Base-by-base conservation (phyloP, 768 basidiomycete genomes). In the Russula ochroleuca region DNA sequence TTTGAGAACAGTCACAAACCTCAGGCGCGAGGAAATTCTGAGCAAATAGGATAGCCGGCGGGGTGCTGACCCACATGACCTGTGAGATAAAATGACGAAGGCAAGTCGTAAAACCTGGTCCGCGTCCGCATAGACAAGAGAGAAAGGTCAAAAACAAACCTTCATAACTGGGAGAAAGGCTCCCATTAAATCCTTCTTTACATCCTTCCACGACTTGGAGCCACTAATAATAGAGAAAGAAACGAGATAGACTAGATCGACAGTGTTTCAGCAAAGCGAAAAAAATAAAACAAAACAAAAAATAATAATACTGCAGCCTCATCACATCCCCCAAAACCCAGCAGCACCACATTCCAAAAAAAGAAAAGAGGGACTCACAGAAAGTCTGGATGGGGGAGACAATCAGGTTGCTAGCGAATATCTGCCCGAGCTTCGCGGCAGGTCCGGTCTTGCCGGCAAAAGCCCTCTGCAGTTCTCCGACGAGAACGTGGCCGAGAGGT, bases 211-310 rank as follows among this genome's bases (percentile, higher is more conserved):
- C 10, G 86, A 83, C 67, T 80, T 83, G 19, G 90, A 90, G 41
- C 93, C 93, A 62, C 86, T 86, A 66, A 95, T 93, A 40, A 94
- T 73, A 1, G 93, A 90, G 84, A 92, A 88, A 28, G 85, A 90
- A 0, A 87, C 79, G 37, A 95, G 80, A 73, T 84, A 92, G 5
- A 82, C 91, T 87, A 47, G 25, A 19, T 19, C 3, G 17, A n/a
- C 50, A 51, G 8, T 2, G 17, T n/a, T n/a, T 51, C 17, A 58
- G 19, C 49, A 13, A 45, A 17, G 56, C n/a, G n/a, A n/a, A n/a
- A n/a, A n/a, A n/a, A n/a, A n/a, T n/a, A n/a, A n/a, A n/a, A n/a
- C n/a, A n/a, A n/a, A n/a, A n/a, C n/a, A n/a, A 15, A n/a, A 21
- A 21, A 19, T 0, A 19, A n/a, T 14, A 33, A 17, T 5, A 41